Conservation (phyloP, 2,329 filamentous ascomycete species). For the Exophiala sp. region DNA sequence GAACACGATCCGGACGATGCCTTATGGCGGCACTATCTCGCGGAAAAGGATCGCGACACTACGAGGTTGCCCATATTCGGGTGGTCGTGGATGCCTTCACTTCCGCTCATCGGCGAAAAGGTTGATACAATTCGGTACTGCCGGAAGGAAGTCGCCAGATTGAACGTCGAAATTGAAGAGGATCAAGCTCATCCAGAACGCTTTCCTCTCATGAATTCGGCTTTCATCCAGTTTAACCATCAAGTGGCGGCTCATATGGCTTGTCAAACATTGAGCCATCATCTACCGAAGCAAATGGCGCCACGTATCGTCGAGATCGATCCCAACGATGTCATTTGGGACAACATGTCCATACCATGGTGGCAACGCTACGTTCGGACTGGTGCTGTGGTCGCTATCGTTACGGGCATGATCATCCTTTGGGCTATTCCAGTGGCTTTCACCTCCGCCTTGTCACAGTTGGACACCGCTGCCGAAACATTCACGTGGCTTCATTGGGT, state of each 20-base stretch:
- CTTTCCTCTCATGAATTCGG: slow-evolving; percentile 90
- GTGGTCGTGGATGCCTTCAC: slow-evolving; percentile 66
- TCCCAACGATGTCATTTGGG: slow-evolving; percentile 89
- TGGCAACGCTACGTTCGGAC: slow-evolving; percentile 82
- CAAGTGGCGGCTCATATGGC: slow-evolving; percentile 98
- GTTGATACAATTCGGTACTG: slow-evolving; percentile 94
- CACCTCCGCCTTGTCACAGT: slow-evolving; percentile 75
- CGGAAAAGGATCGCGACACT: slow-evolving; percentile 76
- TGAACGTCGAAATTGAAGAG: slow-evolving; percentile 87
- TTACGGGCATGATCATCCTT: slow-evolving; percentile 73
- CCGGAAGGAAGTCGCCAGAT: slow-evolving; percentile 75
- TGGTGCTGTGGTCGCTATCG: slow-evolving; percentile 60
- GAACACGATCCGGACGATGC: slow-evolving; percentile 62
- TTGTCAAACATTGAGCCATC: slow-evolving; percentile 85
- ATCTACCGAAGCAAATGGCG: slow-evolving; percentile 88
- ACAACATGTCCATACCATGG: slow-evolving; percentile 94
- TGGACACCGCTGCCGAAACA: slow-evolving; percentile 64
- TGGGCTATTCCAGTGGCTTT: slow-evolving; percentile 91
- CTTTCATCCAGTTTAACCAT: slow-evolving; percentile 97
- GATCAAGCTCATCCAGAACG: slow-evolving; percentile 83
- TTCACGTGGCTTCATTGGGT: slow-evolving; percentile 71
- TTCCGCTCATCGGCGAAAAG: slow-evolving; percentile 81
- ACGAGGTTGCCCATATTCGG: slow-evolving; percentile 68
- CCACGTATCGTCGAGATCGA: slow-evolving; percentile 91
- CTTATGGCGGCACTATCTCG: slow-evolving; percentile 78